Base-by-base conservation (phyloP, 805 yeast genomes). In the Wickerhamiella dianesei region DNA sequence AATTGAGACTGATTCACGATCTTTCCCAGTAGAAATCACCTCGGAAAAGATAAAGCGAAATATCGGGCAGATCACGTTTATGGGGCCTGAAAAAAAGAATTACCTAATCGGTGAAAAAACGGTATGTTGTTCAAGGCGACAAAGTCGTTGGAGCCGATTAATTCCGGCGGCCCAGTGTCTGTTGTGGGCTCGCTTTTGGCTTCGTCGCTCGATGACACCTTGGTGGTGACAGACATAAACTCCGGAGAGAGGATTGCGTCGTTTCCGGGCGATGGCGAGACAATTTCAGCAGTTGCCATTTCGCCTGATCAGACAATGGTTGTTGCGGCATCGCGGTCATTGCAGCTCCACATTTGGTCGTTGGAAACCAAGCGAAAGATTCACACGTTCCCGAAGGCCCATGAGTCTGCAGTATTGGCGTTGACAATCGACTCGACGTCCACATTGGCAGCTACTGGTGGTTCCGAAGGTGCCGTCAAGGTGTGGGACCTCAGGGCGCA, bases 401-500 rank as follows among this genome's bases (percentile, higher is more conserved):
- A 69, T 47, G 71, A 69, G 2, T 80, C 96, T 1, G 95, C 96
- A 1, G 82, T 84, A 1, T 84, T 83, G 62, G 80, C 86, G 9
- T 73, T 86, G 41, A 70, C 81, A 9, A 76, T 75, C 19, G 98
- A 92, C 63, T 61, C 74, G 2, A 85, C 96, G 0, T 80, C 94
- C 2, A 78, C 95, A 2, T 68, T 92, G 35, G 76, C 88, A 58
- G 94, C 96, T 17, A 79, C 92, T 59, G 99, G 99, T 37, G 87
- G 94, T 42, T 82, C 96, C 0, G 98, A 92, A 63, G 97, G 98
- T 43, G 74, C 79, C 39, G 82, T 88, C 16, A 79, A 84, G 41
- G 94, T 92, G 1, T 87, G 94, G 81, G 99, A 92, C 63, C 73
- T 92, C 35, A 88, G 79, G 53, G 87, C 87, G 35, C 88, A 92